Evolutionary conservation across 176 grass and related monocot species (phyloP).

Genomic region (Puccinellia tenuiflora): DNA sequence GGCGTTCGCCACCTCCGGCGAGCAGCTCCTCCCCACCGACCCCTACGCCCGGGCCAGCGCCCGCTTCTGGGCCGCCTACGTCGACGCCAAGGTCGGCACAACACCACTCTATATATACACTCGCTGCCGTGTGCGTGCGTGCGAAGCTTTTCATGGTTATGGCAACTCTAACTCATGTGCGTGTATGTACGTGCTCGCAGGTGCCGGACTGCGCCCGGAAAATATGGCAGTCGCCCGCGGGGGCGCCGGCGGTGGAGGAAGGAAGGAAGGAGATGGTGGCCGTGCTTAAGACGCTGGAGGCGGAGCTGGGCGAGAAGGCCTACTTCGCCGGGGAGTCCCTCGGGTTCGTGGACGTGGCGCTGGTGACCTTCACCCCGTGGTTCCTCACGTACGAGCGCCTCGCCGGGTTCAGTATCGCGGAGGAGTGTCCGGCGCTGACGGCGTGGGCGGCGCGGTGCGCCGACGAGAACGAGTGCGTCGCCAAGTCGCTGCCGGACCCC

Average conservation of each 20-base stretch:
- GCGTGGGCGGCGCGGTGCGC: constrained; percentile 47
- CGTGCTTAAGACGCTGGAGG: constrained; percentile 40
- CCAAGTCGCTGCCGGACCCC: constrained; percentile 31
- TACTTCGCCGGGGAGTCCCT: constrained; percentile 62
- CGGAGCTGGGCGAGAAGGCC: constrained; percentile 35
- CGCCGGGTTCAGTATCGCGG: constrained; percentile 39
- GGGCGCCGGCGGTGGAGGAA: constrained; percentile 21
- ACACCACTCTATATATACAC: no score
- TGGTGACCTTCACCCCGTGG: constrained; percentile 60
- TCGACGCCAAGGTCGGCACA: constrained; percentile 42
- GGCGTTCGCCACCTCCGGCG: constrained; percentile 24
- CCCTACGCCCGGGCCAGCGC: constrained; percentile 30
- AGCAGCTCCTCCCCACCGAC: constrained; percentile 41
- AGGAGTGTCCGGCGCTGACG: constrained; percentile 38
- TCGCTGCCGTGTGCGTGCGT: neutral
- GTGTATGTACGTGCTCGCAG: neutral
- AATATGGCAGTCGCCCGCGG: constrained; percentile 36
- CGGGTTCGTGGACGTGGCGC: constrained; percentile 58
- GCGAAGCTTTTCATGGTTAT: neutral
- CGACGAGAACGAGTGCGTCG: constrained; percentile 35
- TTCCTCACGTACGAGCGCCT: constrained; percentile 49
- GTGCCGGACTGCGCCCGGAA: neutral
- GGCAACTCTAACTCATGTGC: no score
- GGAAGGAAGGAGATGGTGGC: constrained; percentile 46
- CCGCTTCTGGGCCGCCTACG: constrained; percentile 58